These are phyloP conservation scores for Neltuma alba DNA, from an alignment of 306 rosid species.

Conservation along the genomic window DNA sequence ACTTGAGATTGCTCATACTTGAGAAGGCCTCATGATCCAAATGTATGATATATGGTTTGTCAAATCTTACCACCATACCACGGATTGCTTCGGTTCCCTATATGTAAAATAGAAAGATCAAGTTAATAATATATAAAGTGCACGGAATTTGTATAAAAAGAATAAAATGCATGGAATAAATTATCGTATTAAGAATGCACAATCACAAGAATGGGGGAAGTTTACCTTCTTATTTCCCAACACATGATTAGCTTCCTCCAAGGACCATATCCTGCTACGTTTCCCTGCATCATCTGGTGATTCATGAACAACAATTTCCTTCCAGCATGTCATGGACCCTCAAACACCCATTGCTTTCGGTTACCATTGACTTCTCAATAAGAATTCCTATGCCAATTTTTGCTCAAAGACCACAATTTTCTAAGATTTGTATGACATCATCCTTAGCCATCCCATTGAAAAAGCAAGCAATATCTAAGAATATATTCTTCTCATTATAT, in stretches of 20 bases:
- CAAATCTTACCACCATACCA: not conserved
- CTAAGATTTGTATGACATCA: not conserved
- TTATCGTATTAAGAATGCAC: no score
- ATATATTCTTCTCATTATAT: not conserved
- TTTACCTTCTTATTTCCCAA: not conserved
- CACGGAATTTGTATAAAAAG: no score
- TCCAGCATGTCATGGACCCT: not conserved
- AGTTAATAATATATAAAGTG: no score
- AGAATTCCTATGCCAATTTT: not conserved
- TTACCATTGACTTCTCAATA: not conserved
- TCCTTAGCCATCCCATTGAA: not conserved
- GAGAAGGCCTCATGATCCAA: not conserved
- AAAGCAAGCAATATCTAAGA: constrained; percentile 6
- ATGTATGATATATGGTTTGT: not conserved
- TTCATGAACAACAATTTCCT: not conserved
- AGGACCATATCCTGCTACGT: not conserved
- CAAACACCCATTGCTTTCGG: not conserved
- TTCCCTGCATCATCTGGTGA: not conserved
- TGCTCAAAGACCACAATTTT: not conserved
- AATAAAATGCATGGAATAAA: no score
- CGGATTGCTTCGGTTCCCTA: not conserved
- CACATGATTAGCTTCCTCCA: not conserved
- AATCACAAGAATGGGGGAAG: no score
- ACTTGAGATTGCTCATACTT: not conserved
- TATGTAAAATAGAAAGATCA: no score